A percentile compares a stretch with the other conserved stretches of the same genome.
phyloP scores from a whole-genome alignment of 176 grass and related monocot genomes.

The Musa acuminata region DNA sequence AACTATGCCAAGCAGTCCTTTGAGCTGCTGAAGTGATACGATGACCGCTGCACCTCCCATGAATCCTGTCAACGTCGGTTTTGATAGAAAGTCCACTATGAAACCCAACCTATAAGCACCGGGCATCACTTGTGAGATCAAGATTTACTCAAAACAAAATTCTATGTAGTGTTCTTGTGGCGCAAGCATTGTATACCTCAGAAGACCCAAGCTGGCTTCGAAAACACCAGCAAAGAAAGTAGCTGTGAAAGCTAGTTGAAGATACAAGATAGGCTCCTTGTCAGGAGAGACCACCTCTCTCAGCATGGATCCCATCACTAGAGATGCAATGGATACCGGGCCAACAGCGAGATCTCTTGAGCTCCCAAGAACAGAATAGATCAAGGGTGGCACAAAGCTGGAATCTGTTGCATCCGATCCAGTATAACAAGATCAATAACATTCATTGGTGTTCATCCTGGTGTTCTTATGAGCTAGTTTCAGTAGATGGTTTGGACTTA shows the following conservation, averaged over 20 bases:
- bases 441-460: too few species aligned
- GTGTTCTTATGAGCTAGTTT: too few species aligned
- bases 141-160: too few species aligned
- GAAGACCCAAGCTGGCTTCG: conserved; percentile 79
- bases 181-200: conserved; percentile 28
- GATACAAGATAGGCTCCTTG: conserved; percentile 58
- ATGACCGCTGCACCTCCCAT: conserved; percentile 97
- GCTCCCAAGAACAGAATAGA: conserved; percentile 91
- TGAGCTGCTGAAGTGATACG: conserved; percentile 98
- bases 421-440: neutral
- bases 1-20: conserved; percentile 80
- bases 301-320: conserved; percentile 98
- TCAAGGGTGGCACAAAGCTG: conserved; percentile 94
- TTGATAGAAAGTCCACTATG: conserved; percentile 93
- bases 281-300: conserved; percentile 78
- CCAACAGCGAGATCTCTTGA: conserved; percentile 85
- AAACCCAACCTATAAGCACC: conserved; percentile 47
- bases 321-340: conserved; percentile 87
- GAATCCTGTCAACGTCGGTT: conserved; percentile 79
- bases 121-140: too few species aligned
- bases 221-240: conserved; percentile 98
- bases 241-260: conserved; percentile 88
- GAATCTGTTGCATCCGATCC: conserved; percentile 39
- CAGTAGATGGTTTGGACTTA: conserved; percentile 24
- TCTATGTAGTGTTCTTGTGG: neutral